Conservation (phyloP, 2,329 filamentous ascomycete genomes). For the Scedosporium dehoogii region DNA sequence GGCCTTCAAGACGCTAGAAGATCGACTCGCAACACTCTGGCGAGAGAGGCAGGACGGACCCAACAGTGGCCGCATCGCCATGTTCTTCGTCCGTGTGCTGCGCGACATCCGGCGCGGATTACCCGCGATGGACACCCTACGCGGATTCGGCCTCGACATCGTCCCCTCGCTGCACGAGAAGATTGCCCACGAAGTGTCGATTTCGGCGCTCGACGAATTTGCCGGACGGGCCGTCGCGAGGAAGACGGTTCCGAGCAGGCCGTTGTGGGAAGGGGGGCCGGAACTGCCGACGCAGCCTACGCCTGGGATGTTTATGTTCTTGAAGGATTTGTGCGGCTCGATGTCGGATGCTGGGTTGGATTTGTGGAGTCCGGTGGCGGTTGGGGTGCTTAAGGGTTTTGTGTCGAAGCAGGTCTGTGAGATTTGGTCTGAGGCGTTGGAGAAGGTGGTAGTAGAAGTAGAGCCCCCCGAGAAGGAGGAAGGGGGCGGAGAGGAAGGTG, state of each 20-base stretch:
- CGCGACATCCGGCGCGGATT: constrained; percentile 63
- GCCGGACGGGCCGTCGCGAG: constrained; percentile 28
- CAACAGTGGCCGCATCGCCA: constrained; percentile 42
- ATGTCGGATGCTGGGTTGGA: constrained; percentile 69
- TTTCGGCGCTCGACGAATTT: constrained; percentile 38
- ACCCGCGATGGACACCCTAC: constrained; percentile 39
- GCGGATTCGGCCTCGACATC: constrained; percentile 48
- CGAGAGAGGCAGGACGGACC: constrained; percentile 30
- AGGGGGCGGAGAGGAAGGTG: constrained; percentile 10
- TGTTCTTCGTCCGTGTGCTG: constrained; percentile 63
- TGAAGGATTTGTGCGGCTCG: constrained; percentile 51
- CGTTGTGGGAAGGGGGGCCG: constrained; percentile 73
- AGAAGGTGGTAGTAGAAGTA: constrained; percentile 12
- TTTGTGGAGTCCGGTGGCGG: constrained; percentile 67
- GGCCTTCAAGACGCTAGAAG: constrained; percentile 49
- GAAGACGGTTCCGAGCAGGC: constrained; percentile 46
- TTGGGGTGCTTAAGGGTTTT: constrained; percentile 50
- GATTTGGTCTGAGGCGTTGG: constrained; percentile 35
- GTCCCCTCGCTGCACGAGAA: constrained; percentile 55
- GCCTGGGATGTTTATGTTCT: constrained; percentile 59
- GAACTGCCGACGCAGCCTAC: constrained; percentile 71
- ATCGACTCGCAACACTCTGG: constrained; percentile 43
- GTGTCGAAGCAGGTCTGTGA: constrained; percentile 41
- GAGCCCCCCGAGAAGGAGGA: constrained; percentile 5
- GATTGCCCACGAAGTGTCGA: constrained; percentile 44